These are phyloP conservation scores for Patellaria atrata DNA, from an alignment of 495 filamentous ascomycete genomes.

Conservation along the genomic window DNA sequence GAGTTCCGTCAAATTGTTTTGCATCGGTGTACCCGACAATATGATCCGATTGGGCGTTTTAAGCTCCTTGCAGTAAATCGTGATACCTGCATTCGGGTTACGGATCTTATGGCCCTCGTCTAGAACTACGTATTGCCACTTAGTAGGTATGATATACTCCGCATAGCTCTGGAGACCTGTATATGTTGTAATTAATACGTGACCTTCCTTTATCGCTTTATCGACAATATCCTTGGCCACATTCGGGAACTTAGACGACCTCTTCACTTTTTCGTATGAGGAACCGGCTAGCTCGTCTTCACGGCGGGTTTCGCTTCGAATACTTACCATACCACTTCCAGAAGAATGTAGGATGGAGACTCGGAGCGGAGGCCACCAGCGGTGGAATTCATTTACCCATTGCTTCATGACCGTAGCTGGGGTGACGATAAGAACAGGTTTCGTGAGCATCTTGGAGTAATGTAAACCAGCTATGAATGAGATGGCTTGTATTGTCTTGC, in stretches of 20 bases:
- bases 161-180: constrained; percentile 80
- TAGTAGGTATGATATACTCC: constrained; percentile 56
- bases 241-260: constrained; percentile 38
- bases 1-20: constrained; percentile 91
- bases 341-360: constrained; percentile 92
- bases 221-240: constrained; percentile 66
- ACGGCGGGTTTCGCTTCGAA: constrained; percentile 50
- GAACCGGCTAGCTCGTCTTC: constrained; percentile 48
- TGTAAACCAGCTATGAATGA: constrained; percentile 82
- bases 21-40: constrained; percentile 90
- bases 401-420: constrained; percentile 90
- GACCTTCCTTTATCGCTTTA: constrained; percentile 69
- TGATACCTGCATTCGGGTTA: constrained; percentile 85
- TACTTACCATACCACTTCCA: constrained; percentile 87
- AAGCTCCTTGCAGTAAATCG: constrained; percentile 83
- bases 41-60: constrained; percentile 80
- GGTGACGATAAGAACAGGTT: constrained; percentile 77
- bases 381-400: constrained; percentile 96
- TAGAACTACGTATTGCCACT: constrained; percentile 88
- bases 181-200: constrained; percentile 90
- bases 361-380: constrained; percentile 91
- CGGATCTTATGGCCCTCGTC: constrained; percentile 97
- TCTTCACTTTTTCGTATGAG: constrained; percentile 25
- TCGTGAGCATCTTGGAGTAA: constrained; percentile 68
- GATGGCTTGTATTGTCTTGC: constrained; percentile 91